Evolutionary conservation across 768 basidiomycete species (phyloP), one percentile per base, ranked within the genome.

Genomic region (Podaxis mareebaensis): DNA sequence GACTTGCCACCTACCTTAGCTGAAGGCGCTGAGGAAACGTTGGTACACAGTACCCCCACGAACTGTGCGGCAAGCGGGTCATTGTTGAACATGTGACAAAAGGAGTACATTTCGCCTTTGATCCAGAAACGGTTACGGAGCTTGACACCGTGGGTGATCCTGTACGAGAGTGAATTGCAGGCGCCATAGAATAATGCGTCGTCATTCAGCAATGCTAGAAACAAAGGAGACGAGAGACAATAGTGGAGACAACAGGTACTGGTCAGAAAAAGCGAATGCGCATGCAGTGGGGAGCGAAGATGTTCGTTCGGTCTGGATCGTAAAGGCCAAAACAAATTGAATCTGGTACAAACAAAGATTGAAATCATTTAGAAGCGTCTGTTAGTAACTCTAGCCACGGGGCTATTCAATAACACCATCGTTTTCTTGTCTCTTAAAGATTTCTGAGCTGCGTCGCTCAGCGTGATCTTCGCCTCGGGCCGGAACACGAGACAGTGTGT

Each of bases 1-100:
- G 88, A 55, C 78, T 74, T 85, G 84, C 86, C 87, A 89, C 65
- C 86, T 82, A 67, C 88, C 87, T 66, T 87, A 89, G 33, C 79
- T 78, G 36, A 78, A 67, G 1, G 83, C 78, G 59, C 76, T 77
- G 64, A 90, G 79, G 74, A 87, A 87, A 0, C 81, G 85, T 67
- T 89, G 87, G 71, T 80, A 81, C 38, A 83, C 71, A 0, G 80
- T 82, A 8, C 81, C 87, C 13, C 82, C 84, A 78, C 74, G 65
- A 87, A 84, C 20, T 77, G 69, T 0, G 79, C 72, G 59, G 73
- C 68, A 0, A 75, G 67, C 8, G 58, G 64, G 63, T 85, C 79
- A 44, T 76, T 68, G 54, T 78, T 69, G 54, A 89, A 79, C 74
- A 88, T 85, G 67, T 88, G 79, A 4, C 69, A 39, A 52, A 88